A percentile compares a stretch with the other conserved stretches of the same genome.
Conservation (phyloP, 257 asterid genomes). For the Leptodermis oblonga region DNA sequence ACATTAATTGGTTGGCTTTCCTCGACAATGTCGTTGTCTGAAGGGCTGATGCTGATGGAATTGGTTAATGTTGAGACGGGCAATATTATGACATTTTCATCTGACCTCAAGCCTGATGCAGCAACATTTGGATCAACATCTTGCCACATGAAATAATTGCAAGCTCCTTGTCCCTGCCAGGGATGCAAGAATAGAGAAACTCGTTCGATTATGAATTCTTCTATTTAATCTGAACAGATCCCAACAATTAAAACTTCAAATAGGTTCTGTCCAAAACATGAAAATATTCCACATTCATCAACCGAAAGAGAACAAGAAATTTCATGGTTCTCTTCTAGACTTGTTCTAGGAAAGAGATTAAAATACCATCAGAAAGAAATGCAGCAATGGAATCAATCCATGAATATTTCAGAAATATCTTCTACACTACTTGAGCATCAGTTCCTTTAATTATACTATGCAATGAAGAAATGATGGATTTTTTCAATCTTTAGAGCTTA, state of each 20-base stretch:
- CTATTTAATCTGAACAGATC: neutral
- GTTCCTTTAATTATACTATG: neutral
- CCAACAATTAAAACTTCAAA: neutral
- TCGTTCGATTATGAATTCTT: neutral
- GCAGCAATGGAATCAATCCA: too few relatives aligned
- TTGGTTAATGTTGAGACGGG: constrained; percentile 10
- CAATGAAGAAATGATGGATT: neutral
- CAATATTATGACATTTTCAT: constrained; percentile 11
- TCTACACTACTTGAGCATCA: neutral
- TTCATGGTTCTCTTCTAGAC: neutral
- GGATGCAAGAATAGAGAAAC: neutral
- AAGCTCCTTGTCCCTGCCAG: constrained; percentile 54
- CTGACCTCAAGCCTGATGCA: constrained; percentile 4
- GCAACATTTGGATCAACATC: constrained; percentile 30
- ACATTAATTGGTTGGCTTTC: neutral
- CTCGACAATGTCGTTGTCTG: constrained; percentile 13
- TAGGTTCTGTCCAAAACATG: neutral
- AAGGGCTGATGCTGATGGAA: constrained; percentile 2
- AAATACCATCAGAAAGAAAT: too few relatives aligned
- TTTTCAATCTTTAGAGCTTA: neutral
- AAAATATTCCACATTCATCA: neutral
- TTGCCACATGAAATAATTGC: constrained; percentile 44
- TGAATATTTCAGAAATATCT: neutral
- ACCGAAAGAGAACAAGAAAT: neutral
- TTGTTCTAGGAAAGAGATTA: neutral